phyloP scores from a whole-genome alignment of 495 filamentous ascomycete genomes.

The Hypomontagnella submonticulosa region DNA sequence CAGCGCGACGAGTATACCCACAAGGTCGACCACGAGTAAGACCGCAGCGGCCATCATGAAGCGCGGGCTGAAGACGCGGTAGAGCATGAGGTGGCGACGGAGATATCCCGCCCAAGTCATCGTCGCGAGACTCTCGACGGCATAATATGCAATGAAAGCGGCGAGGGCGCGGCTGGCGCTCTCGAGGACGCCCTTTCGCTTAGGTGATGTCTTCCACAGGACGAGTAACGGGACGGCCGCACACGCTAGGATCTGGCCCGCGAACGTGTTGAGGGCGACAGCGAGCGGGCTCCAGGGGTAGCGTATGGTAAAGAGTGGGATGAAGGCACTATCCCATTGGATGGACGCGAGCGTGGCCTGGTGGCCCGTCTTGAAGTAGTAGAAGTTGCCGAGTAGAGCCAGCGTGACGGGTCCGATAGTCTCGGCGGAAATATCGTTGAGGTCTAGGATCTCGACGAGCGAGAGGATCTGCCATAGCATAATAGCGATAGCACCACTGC shows the following conservation, averaged over 20 bases:
- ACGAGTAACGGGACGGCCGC: conserved; percentile 81
- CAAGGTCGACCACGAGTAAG: conserved; percentile 79
- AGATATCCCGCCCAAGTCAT: conserved; percentile 89
- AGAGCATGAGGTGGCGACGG: conserved; percentile 93
- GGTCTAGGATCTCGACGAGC: conserved; percentile 87
- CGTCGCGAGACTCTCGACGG: conserved; percentile 81
- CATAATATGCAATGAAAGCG: conserved; percentile 82
- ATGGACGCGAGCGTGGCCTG: conserved; percentile 88
- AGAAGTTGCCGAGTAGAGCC: conserved; percentile 85
- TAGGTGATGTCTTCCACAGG: conserved; percentile 83
- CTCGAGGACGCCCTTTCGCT: conserved; percentile 69
- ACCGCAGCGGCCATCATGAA: conserved; percentile 86
- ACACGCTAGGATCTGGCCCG: conserved; percentile 84
- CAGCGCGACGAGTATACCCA: conserved; percentile 74
- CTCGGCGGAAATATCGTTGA: conserved; percentile 70
- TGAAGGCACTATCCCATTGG: conserved; percentile 98
- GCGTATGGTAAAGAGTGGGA: conserved; percentile 80
- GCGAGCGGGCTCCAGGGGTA: conserved; percentile 91
- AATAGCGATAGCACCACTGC: conserved; percentile 81
- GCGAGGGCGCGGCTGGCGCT: conserved; percentile 74
- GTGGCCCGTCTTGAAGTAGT: conserved; percentile 98
- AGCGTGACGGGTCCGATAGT: conserved; percentile 87
- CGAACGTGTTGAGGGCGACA: conserved; percentile 87
- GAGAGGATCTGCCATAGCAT: conserved; percentile 87
- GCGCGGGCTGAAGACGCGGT: conserved; percentile 90